Conservation (phyloP, 257 asterid species). For the Catharanthus roseus region DNA sequence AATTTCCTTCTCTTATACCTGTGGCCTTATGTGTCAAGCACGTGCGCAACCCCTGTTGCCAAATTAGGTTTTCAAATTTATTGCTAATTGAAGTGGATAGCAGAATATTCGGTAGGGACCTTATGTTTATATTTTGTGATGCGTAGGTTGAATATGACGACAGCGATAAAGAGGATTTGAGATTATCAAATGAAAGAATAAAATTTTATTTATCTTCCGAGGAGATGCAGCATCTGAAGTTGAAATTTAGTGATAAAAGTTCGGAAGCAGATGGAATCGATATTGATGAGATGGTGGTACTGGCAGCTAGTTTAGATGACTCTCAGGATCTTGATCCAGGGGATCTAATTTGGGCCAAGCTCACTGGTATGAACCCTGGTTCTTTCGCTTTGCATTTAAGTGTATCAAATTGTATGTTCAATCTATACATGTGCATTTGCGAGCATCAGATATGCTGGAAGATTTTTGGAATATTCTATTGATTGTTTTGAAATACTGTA, state of each 20-base stretch:
- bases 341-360: slow-evolving; percentile 96
- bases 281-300: slow-evolving; percentile 73
- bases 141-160: slow-evolving; percentile 81
- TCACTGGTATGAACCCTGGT: slow-evolving; percentile 54
- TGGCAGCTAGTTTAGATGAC: slow-evolving; percentile 83
- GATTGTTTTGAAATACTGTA: neutral
- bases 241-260: slow-evolving; percentile 46
- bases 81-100: neutral
- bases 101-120: neutral
- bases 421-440: neutral
- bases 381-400: neutral
- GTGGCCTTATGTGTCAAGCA: neutral
- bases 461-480: neutral
- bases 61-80: neutral
- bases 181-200: slow-evolving; percentile 59
- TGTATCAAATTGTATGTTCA: slow-evolving; percentile 14
- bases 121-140: slow-evolving; percentile 21
- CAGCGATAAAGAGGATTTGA: slow-evolving; percentile 69
- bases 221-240: slow-evolving; percentile 55
- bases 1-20: neutral
- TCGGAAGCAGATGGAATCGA: slow-evolving; percentile 64
- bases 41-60: neutral
- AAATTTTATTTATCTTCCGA: slow-evolving; percentile 61
- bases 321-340: slow-evolving; percentile 78
- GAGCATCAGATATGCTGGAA: neutral